phyloP scores from a whole-genome alignment of 768 basidiomycete genomes.

The Infundibulicybe gibba region DNA sequence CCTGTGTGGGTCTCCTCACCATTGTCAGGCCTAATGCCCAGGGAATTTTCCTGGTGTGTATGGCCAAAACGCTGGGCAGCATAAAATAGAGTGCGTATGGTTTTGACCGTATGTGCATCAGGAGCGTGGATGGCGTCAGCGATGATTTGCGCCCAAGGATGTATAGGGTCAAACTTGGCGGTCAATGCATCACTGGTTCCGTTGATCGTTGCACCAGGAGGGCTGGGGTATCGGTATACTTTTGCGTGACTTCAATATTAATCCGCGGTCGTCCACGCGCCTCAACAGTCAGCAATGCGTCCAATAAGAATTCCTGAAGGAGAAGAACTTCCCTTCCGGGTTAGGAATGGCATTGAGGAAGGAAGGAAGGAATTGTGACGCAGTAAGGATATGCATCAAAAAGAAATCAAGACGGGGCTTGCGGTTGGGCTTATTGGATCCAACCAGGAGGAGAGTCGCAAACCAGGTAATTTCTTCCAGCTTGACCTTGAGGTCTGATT shows the following conservation, averaged over 20 bases:
- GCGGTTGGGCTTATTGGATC: slow-evolving; percentile 39
- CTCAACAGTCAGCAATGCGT: slow-evolving; percentile 29
- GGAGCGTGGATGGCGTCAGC: slow-evolving; percentile 43
- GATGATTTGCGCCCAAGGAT: slow-evolving; percentile 50
- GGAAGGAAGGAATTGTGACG: slow-evolving; percentile 45
- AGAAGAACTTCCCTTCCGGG: slow-evolving; percentile 38
- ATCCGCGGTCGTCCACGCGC: slow-evolving; percentile 55
- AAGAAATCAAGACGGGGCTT: slow-evolving; percentile 54
- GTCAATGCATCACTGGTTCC: slow-evolving; percentile 9
- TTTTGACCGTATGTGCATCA: slow-evolving; percentile 50
- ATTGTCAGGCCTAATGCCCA: slow-evolving; percentile 5
- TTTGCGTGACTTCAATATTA: slow-evolving; percentile 42
- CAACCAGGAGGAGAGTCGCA: slow-evolving; percentile 43
- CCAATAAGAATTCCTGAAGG: slow-evolving; percentile 37
- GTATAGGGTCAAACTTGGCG: slow-evolving; percentile 30
- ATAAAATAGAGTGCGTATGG: slow-evolving; percentile 42
- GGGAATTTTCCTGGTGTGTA: slow-evolving; percentile 29
- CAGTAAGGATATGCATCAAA: slow-evolving; percentile 57
- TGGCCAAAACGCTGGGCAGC: slow-evolving; percentile 46
- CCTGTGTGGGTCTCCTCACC: slow-evolving; percentile 50
- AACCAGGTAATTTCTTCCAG: slow-evolving; percentile 47
- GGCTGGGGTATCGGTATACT: slow-evolving; percentile 38
- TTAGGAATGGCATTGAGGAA: slow-evolving; percentile 29
- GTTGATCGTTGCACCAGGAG: slow-evolving; percentile 18
- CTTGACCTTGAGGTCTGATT: slow-evolving; percentile 31